Percentiles rank a stretch among this genome's conserved stretches.
phyloP scores from a whole-genome alignment of 352 stramenopile genomes.

The Phytophthora citrophthora region DNA sequence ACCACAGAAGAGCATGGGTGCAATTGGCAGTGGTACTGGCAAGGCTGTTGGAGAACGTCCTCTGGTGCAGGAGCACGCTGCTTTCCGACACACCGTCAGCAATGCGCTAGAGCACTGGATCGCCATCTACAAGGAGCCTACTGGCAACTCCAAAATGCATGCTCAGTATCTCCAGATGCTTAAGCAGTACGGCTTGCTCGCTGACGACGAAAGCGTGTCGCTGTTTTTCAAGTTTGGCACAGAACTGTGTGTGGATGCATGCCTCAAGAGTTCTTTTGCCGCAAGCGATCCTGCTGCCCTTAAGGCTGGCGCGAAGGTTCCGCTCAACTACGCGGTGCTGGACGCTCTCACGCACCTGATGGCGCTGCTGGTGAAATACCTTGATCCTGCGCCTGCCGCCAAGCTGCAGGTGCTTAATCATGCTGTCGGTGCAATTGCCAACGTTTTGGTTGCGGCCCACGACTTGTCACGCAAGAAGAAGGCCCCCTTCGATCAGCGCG shows the following conservation, averaged over 20 bases:
- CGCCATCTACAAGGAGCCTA: slow-evolving; percentile 95
- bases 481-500: slow-evolving; percentile 95
- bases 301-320: slow-evolving; percentile 53
- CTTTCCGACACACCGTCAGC: slow-evolving; percentile 87
- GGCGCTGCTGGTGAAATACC: slow-evolving; percentile 95
- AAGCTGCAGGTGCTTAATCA: slow-evolving; percentile 95
- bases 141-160: slow-evolving; percentile 94
- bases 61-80: slow-evolving; percentile 74
- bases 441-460: slow-evolving; percentile 92
- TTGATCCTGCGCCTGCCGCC: slow-evolving; percentile 84
- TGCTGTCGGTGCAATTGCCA: slow-evolving; percentile 94
- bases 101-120: slow-evolving; percentile 98
- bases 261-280: slow-evolving; percentile 88
- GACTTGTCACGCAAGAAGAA: slow-evolving; percentile 88
- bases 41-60: slow-evolving; percentile 43
- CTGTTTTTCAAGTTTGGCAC: slow-evolving; percentile 97
- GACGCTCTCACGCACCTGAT: slow-evolving; percentile 97
- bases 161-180: slow-evolving; percentile 98
- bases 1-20: slow-evolving; percentile 56
- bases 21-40: slow-evolving; percentile 58
- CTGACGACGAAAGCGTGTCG: slow-evolving; percentile 96
- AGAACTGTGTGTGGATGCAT: slow-evolving; percentile 97
- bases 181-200: slow-evolving; percentile 96
- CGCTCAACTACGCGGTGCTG: slow-evolving; percentile 93
- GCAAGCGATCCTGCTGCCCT: slow-evolving; percentile 41